A percentile compares a stretch with the other conserved stretches of the same genome.
These are phyloP conservation scores for Apiotrichum gamsii DNA, from an alignment of 1,284 basidiomycete genomes.

Conservation along the genomic window DNA sequence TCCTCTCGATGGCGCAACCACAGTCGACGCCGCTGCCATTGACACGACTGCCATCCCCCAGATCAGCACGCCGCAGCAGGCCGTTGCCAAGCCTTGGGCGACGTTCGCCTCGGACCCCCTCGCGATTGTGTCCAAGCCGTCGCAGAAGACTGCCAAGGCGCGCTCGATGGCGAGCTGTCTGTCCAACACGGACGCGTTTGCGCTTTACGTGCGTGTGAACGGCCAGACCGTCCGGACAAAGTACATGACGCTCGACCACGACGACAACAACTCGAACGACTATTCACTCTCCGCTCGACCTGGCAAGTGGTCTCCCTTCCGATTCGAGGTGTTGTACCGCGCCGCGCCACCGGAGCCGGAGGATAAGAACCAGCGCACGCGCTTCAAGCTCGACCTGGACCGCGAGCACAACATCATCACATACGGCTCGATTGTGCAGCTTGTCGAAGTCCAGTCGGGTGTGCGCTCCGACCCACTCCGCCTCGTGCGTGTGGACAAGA, in stretches of 20 bases:
- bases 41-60: no score
- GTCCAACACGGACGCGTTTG: constrained; percentile 80
- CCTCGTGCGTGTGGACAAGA: constrained; percentile 89
- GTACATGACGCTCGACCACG: constrained; percentile 70
- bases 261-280: background rate
- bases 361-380: constrained; percentile 2
- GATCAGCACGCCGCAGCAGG: no score
- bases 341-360: constrained; percentile 11
- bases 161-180: constrained; percentile 89
- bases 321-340: constrained; percentile 30
- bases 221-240: constrained; percentile 94
- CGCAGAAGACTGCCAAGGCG: constrained; percentile 93
- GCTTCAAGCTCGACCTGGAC: constrained; percentile 13
- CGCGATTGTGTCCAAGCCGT: constrained; percentile 92
- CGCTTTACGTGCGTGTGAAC: constrained; percentile 93
- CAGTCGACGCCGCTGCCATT: no score
- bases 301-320: constrained; percentile 42
- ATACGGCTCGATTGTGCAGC: constrained; percentile 80
- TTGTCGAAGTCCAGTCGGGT: constrained; percentile 77
- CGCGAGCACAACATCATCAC: constrained; percentile 55
- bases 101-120: constrained; percentile 86
- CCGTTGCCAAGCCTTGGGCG: constrained; percentile 58
- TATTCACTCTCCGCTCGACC: constrained; percentile 32
- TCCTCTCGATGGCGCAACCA: no score
- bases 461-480: constrained; percentile 78